Percentiles rank a stretch among this genome's conserved stretches.
Evolutionary conservation across 75 land plant genomes (phyloP).

Genomic region (Pinus albicaulis): DNA sequence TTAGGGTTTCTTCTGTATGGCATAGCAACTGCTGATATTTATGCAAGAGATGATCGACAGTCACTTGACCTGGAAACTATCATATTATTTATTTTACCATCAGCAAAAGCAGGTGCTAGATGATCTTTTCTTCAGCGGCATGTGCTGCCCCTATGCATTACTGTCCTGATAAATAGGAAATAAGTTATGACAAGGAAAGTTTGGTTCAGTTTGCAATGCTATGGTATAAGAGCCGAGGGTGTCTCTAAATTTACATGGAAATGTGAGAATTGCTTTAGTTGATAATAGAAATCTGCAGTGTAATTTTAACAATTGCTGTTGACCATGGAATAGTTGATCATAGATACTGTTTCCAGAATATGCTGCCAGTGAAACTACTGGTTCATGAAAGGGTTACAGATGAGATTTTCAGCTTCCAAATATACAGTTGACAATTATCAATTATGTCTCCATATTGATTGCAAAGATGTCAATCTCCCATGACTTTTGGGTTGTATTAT

Average conservation of each 20-base stretch:
- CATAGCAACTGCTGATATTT: not conserved
- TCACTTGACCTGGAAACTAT: not conserved
- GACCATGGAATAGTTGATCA: not conserved
- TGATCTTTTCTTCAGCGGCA: not conserved
- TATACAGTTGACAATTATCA: not conserved
- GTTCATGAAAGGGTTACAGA: not conserved
- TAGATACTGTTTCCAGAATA: not conserved
- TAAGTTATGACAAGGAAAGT: not conserved
- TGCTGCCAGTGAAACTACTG: not conserved
- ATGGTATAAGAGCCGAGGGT: too few relatives aligned
- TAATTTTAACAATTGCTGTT: not conserved
- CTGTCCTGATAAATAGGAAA: not conserved
- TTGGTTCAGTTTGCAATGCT: too few relatives aligned
- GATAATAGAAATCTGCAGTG: not conserved
- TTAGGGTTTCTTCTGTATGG: not conserved
- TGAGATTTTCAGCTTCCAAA: not conserved
- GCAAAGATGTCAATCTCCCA: not conserved
- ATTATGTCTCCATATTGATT: not conserved
- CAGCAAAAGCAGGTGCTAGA: not conserved
- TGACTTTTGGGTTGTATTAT: not conserved
- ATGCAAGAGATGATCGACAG: not conserved
- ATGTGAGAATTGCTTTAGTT: not conserved
- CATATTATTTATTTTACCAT: not conserved
- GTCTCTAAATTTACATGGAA: not conserved
- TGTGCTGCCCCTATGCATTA: not conserved